Evolutionary conservation across 306 rosid genomes (phyloP), one percentile per base, ranked within the genome.

Genomic region (Alnus glutinosa): DNA sequence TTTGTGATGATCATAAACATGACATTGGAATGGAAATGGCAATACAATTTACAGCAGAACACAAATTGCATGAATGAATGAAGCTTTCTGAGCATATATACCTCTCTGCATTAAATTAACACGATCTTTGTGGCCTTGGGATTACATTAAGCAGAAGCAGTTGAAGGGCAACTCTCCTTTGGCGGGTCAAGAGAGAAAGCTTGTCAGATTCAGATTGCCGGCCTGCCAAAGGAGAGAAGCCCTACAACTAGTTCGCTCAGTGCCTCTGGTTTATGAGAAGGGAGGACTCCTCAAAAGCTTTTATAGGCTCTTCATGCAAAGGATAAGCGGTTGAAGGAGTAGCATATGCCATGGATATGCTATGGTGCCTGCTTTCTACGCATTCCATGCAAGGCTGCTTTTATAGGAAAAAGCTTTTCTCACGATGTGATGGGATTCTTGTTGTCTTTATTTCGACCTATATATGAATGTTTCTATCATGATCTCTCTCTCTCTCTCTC

Each of bases 151-250:
- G 91, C 93, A 82, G 73, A 87, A 85, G 64, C 80, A 88, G 81
- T 81, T 63, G 77, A 75, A 87, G 97, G 97, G 91, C 94, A 90
- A 90, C 96, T 93, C 97, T 93, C 89, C 92, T 90, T 93, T 93
- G 97, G 97, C 94, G 42, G 92, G 66, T 73, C 59, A 82, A 70
- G 28, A 4, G 39, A n/a, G 13, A 8, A 4, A 4, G 2, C 1
- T 1, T 1, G 37, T 34, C 3, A 30, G 10, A 37, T 23, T 7
- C 2, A 39, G n/a, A 64, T 62, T 72, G 48, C 80, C 92, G 85
- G 96, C 80, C 92, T 87, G 96, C 96, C 97, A 88, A 78, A 71
- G 87, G 44, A 87, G 83, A 93, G 92, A 32, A 13, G 89, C 91
- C 97, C 94, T 77, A 78, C 86, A 76, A 39, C 87, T 87, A 78